Percentiles rank a stretch among this genome's conserved stretches.
These are phyloP conservation scores for Parasitella parasitica DNA, from an alignment of 371 early-diverging fungal genomes.

Conservation along the genomic window DNA sequence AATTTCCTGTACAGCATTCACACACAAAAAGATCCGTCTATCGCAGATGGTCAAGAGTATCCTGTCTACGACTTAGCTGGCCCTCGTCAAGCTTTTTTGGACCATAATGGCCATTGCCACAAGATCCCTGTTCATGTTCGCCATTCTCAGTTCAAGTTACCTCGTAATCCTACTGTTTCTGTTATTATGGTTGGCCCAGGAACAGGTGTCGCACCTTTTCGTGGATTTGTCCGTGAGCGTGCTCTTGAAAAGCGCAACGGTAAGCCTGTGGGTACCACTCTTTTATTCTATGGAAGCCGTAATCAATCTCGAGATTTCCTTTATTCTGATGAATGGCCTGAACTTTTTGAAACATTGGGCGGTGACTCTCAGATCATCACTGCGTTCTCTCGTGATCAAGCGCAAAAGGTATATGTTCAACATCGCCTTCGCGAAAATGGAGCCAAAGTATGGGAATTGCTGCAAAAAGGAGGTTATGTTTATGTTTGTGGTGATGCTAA, in stretches of 20 bases:
- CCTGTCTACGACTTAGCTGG: conserved; percentile 53
- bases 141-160: conserved; percentile 85
- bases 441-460: conserved; percentile 65
- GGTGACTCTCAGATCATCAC: conserved; percentile 67
- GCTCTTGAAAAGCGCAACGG: conserved; percentile 57
- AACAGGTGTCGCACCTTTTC: conserved; percentile 98
- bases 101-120: neutral
- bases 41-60: neutral
- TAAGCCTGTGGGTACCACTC: conserved; percentile 74
- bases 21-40: neutral
- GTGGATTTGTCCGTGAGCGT: conserved; percentile 93
- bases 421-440: conserved; percentile 69
- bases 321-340: conserved; percentile 84
- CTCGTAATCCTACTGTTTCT: conserved; percentile 73
- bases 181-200: conserved; percentile 98
- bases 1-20: conserved; percentile 57
- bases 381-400: conserved; percentile 86
- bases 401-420: conserved; percentile 89
- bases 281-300: conserved; percentile 94
- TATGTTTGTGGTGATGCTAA: conserved; percentile 98
- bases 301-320: conserved; percentile 79
- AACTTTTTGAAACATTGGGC: conserved; percentile 58
- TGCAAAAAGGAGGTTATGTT: conserved; percentile 75
- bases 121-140: conserved; percentile 85
- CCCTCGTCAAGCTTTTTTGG: conserved; percentile 36